Evolutionary conservation across 1,284 basidiomycete genomes (phyloP).

Genomic region (Tilletia indica): DNA sequence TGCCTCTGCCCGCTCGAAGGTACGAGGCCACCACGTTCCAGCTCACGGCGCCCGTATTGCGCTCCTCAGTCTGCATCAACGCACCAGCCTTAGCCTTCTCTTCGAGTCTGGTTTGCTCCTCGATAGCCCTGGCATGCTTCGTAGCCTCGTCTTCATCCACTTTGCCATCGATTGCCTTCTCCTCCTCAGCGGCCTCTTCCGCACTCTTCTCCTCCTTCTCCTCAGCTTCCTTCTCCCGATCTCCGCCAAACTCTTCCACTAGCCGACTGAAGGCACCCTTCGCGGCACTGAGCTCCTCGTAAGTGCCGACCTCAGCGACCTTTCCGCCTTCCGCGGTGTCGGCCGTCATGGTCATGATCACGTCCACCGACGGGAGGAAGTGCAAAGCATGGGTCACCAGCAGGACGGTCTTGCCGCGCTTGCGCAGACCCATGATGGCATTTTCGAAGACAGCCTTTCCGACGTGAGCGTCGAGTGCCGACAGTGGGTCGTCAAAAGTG

Average conservation of each 20-base stretch:
- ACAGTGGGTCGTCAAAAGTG: conserved; percentile 72
- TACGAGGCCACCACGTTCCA: conserved; percentile 67
- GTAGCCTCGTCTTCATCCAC: conserved; percentile 30
- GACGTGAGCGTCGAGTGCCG: conserved; percentile 60
- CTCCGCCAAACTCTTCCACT: conserved; percentile 56
- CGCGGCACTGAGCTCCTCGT: conserved; percentile 63
- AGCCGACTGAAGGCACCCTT: conserved; percentile 64
- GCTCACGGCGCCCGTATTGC: conserved; percentile 53
- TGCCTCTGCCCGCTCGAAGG: conserved; percentile 66
- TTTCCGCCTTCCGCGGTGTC: conserved; percentile 63
- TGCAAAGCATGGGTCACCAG: conserved; percentile 57
- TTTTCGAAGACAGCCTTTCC: conserved; percentile 55
- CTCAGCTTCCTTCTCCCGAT: conserved; percentile 36
- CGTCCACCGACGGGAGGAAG: conserved; percentile 64
- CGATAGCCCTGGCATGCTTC: conserved; percentile 29
- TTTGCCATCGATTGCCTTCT: conserved; percentile 20
- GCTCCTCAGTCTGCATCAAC: conserved; percentile 48
- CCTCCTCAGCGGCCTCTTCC: conserved; percentile 28
- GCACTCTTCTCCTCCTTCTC: conserved; percentile 40
- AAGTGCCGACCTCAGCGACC: conserved; percentile 68
- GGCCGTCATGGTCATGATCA: conserved; percentile 66
- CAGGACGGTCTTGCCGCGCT: conserved; percentile 42
- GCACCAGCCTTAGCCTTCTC: conserved; percentile 31
- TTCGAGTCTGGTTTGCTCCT: conserved; percentile 31
- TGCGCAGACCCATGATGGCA: conserved; percentile 43